phyloP scores from a whole-genome alignment of 306 rosid species.

The Herpetospermum pedunculosum region DNA sequence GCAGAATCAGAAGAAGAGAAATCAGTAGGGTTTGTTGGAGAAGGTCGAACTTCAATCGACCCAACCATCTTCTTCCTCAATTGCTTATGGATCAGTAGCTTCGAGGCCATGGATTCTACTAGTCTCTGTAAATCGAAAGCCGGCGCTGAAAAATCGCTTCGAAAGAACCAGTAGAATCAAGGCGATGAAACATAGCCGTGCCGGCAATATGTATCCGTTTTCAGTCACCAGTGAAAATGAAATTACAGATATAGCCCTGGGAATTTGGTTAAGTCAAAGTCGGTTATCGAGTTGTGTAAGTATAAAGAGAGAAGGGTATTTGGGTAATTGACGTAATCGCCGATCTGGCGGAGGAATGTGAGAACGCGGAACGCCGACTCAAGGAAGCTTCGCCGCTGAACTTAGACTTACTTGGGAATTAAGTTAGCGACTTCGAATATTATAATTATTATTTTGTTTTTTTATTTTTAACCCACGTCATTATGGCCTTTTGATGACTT shows the following conservation, averaged over 20 bases:
- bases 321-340: not conserved
- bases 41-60: slow-evolving; percentile 14
- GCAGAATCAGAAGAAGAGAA: slow-evolving; percentile 6
- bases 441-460: not conserved
- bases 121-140: slow-evolving; percentile 1
- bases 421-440: not conserved
- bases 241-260: not conserved
- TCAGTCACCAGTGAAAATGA: not conserved
- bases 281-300: not conserved
- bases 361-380: not conserved
- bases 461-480: not conserved
- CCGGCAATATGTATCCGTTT: slow-evolving; percentile 7
- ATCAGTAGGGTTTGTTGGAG: not conserved
- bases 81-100: not conserved
- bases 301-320: not conserved
- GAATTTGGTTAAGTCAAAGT: not conserved
- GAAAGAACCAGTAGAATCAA: slow-evolving; percentile 21
- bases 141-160: not conserved
- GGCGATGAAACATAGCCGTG: not conserved
- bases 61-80: slow-evolving; percentile 7
- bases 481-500: not conserved
- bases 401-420: not conserved
- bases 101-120: slow-evolving; percentile 35
- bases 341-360: not conserved
- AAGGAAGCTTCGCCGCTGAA: slow-evolving; percentile 3